Base-by-base conservation (phyloP, 192 early-diverging fungal genomes). In the Lobulomyces angularis region DNA sequence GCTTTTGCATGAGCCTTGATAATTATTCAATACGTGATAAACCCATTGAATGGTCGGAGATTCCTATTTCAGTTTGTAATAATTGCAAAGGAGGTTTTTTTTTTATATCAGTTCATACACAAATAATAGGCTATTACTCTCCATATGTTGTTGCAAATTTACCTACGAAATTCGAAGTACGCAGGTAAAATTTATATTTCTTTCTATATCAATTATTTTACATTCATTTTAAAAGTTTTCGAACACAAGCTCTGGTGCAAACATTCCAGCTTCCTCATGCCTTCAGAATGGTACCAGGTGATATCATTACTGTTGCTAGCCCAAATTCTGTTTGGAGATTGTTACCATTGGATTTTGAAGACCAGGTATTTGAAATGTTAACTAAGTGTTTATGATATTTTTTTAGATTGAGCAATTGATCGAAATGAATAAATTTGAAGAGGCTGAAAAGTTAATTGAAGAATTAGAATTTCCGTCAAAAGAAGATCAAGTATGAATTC, bases 171-270 rank as follows among this genome's bases (percentile, higher is more conserved):
- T n/a, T n/a, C n/a, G n/a, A n/a, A n/a, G n/a, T n/a, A n/a, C n/a
- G n/a, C n/a, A n/a, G n/a, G n/a, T n/a, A n/a, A n/a, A n/a, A n/a
- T n/a, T n/a, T n/a, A n/a, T n/a, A n/a, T n/a, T n/a, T n/a, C n/a
- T n/a, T n/a, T n/a, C n/a, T n/a, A n/a, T n/a, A n/a, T n/a, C n/a
- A n/a, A n/a, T n/a, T n/a, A n/a, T n/a, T n/a, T n/a, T n/a, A n/a
- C n/a, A n/a, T n/a, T n/a, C n/a, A n/a, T n/a, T n/a, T 97, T 11
- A 72, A 86, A 48, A 89, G 84, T 35, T 77, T 94, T 34, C 80
- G 67, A 32, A 83, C 86, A 0, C 78, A 81, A 35, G 75, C 74
- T 2, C 56, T 90, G 17, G 83, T 97, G 3, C 93, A 97, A 54
- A 64, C 70, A 23, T 69, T 90, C 8, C 67, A 77, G 12, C 61